Evolutionary conservation across 1,284 basidiomycete species (phyloP), one percentile per base, ranked within the genome.

Genomic region (Xanthoconium separans): DNA sequence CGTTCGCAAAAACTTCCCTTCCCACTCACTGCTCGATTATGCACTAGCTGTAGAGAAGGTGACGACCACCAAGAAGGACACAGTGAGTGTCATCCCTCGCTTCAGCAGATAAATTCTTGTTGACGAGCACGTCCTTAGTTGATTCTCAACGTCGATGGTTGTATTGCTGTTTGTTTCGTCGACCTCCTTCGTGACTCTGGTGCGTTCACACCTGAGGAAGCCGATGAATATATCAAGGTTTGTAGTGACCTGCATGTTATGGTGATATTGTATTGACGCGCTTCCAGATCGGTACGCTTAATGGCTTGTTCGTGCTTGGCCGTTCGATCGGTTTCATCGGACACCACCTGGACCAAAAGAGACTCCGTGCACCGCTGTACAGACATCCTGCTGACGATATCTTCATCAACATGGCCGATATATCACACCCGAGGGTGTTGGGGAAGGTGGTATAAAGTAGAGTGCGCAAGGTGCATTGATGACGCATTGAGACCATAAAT

Each of bases 21-120:
- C 86, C 71, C 85, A 94, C 79, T 85, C 83, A 61, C 79, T 95
- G 58, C 87, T 99, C 70, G 96, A 99, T 79, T 99, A 98, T 69
- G 96, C 96, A n/a, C 85, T 98, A 56, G 95, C 93, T 43, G 95
- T 98, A 61, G 95, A 99, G 82, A 94, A 93, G 75, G 95, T 98
- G 54, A 98, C 96, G 40, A 96, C 95, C 44, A 80, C 93, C 55
- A 99, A 99, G 88, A 98, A 98, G 80, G 95, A 96, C 73, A 95
- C 94, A 37, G 84, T 91, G 60, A 75, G 83, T 76, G 8, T 43
- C 34, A 13, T 22, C 34, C 12, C 36, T 44, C 50, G 8, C 20
- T 39, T 31, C 16, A 1, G 41, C 15, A 49, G 43, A 34, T 41
- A 51, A 27, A 53, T n/a, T 6, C 12, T 44, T 51, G 5, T 41